phyloP scores from a whole-genome alignment of 805 yeast species.

The Schizosaccharomyces octosporus region DNA sequence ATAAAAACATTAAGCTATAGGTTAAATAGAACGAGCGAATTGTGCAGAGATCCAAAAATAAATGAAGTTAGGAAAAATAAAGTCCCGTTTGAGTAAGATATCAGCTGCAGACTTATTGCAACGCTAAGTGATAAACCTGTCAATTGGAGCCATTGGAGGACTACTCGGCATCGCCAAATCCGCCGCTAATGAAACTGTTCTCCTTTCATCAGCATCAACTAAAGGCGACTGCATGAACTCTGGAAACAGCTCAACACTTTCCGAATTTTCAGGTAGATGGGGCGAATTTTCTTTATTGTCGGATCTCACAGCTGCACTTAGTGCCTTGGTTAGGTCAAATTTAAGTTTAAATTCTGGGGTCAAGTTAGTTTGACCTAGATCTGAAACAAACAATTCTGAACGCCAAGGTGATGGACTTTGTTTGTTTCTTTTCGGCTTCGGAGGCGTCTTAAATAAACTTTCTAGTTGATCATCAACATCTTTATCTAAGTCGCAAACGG shows the following conservation, averaged over 20 bases:
- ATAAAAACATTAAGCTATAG: no score
- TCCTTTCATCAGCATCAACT: neutral
- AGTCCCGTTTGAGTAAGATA: no score
- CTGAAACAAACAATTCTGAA: neutral
- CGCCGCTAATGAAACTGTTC: neutral
- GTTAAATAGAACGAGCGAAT: no score
- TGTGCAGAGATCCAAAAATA: no score
- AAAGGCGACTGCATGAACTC: neutral
- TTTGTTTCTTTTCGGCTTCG: neutral
- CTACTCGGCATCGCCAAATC: neutral
- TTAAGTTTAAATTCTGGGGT: neutral
- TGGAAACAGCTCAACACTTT: neutral
- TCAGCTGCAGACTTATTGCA: no score
- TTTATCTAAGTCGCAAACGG: neutral
- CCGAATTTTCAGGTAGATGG: neutral
- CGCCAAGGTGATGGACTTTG: slow-evolving; percentile 1
- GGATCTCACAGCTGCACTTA: neutral
- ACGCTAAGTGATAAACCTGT: neutral
- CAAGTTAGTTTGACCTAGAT: neutral
- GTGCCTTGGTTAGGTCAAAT: neutral
- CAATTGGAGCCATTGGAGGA: neutral
- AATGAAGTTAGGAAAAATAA: no score
- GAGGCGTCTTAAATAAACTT: neutral
- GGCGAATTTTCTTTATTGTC: neutral
- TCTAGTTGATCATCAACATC: neutral